These are phyloP conservation scores for Coccinonectria pachysandricola DNA, from an alignment of 2,329 filamentous ascomycete species.

Conservation along the genomic window DNA sequence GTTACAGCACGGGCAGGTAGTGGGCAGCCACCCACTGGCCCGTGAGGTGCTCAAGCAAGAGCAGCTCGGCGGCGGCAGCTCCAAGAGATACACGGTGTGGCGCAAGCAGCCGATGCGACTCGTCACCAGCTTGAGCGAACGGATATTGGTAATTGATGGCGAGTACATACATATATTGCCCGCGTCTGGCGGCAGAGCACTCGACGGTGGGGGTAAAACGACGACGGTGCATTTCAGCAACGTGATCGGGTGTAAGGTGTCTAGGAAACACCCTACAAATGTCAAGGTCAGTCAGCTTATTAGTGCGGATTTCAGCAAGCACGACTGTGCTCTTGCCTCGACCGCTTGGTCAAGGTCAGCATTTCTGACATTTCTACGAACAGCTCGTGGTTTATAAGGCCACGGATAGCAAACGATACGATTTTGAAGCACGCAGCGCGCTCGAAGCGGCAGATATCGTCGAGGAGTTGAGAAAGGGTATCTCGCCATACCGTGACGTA, in stretches of 20 bases:
- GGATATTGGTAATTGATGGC: conserved; percentile 68
- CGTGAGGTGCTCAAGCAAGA: conserved; percentile 51
- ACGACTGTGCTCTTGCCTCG: too few relatives aligned
- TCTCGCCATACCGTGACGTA: conserved; percentile 52
- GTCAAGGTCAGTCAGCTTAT: conserved; percentile 66
- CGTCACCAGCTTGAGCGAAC: conserved; percentile 63
- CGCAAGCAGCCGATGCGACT: conserved; percentile 77
- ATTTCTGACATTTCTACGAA: too few relatives aligned
- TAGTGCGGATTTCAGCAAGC: too few relatives aligned
- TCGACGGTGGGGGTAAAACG: conserved; percentile 55
- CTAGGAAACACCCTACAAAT: conserved; percentile 67
- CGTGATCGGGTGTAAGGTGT: conserved; percentile 73
- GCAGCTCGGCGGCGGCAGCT: conserved; percentile 47
- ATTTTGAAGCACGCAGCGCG: conserved; percentile 66
- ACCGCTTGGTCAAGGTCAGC: too few relatives aligned
- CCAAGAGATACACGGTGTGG: conserved; percentile 71
- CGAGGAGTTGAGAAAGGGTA: conserved; percentile 64
- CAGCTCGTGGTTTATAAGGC: conserved; percentile 64
- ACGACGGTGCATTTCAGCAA: conserved; percentile 74
- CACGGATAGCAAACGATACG: conserved; percentile 70
- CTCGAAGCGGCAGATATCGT: conserved; percentile 74
- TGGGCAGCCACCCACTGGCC: conserved; percentile 56
- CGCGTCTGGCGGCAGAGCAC: conserved; percentile 52
- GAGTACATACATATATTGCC: conserved; percentile 85
- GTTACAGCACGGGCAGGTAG: conserved; percentile 34